A percentile compares a stretch with the other conserved stretches of the same genome.
These are phyloP conservation scores for Macrophomina pseudophaseolina DNA, from an alignment of 2,329 filamentous ascomycete species.

Conservation along the genomic window DNA sequence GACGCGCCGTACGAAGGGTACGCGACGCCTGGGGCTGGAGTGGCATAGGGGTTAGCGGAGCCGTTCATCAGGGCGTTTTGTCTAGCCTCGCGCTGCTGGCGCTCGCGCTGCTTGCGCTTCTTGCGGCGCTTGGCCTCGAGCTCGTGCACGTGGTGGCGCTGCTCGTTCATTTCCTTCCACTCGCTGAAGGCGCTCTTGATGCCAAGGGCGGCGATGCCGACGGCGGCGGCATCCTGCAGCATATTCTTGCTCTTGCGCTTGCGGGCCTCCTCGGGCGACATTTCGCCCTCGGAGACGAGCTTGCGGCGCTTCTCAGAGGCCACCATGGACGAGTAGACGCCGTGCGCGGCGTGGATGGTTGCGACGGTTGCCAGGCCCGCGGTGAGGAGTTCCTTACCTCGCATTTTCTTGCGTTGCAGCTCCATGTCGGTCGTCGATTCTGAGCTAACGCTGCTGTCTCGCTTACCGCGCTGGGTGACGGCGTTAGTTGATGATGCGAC, in stretches of 20 bases:
- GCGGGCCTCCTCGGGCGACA: constrained; percentile 65
- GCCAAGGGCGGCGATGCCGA: constrained; percentile 70
- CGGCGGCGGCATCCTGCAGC: constrained; percentile 67
- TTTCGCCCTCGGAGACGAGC: constrained; percentile 66
- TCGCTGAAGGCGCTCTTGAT: constrained; percentile 70
- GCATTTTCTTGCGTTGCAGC: constrained; percentile 65
- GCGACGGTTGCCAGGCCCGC: constrained; percentile 70
- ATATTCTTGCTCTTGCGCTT: constrained; percentile 68
- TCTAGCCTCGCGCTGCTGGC: constrained; percentile 52
- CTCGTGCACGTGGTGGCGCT: constrained; percentile 61
- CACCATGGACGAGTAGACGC: constrained; percentile 67
- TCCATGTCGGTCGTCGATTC: constrained; percentile 68
- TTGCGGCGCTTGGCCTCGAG: constrained; percentile 57
- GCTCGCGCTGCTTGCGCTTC: constrained; percentile 50
- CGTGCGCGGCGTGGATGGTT: constrained; percentile 71
- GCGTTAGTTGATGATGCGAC: constrained; percentile 37
- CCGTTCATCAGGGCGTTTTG: constrained; percentile 40
- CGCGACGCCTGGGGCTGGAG: constrained; percentile 34
- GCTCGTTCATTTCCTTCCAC: constrained; percentile 71
- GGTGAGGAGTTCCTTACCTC: constrained; percentile 69
- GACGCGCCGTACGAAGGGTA: constrained; percentile 45
- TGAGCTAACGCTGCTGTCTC: constrained; percentile 52
- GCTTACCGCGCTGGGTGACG: constrained; percentile 34
- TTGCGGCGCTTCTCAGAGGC: constrained; percentile 66
- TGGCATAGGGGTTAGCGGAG: constrained; percentile 44